Evolutionary conservation across 2,329 filamentous ascomycete species (phyloP), one percentile per base, ranked within the genome.

Genomic region (Fusarium denticulatum): DNA sequence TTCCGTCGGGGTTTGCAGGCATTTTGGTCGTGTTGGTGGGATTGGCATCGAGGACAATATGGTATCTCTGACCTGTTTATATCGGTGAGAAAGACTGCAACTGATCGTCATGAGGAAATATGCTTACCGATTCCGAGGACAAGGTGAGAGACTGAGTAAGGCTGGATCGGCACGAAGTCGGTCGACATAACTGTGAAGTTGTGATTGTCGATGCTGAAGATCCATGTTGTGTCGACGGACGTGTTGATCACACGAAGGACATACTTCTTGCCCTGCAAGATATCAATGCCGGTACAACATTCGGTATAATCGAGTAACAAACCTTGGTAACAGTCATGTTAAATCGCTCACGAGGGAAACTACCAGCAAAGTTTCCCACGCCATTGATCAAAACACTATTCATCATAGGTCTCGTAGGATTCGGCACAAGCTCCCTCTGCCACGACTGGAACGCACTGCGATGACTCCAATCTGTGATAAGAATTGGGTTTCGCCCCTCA

Each of bases 371-470:
- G 8, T 66, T 66, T 0, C 60, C 63, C 39, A 66, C 61, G 5
- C 64, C 61, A 28, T 66, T 66, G 14, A 66, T 66, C 9, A 66
- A n/a, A 18, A 66, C 64, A 5, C 64, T 49, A 14, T 66, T 66
- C 64, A 66, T 66, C 64, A 66, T 43, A 3, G 64, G 64, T 20
- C 64, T 58, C 3, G 36, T 49, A 2, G 64, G 64, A 16, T 66
- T 49, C 3, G 64, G 64, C 6, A 66, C 64, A 13, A 66, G 13
- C 15, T 66, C 61, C 7, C 61, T 30, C 32, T 66, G 64, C 64
- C 64, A 66, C 2, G 49, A 58, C 4, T 66, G 64, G 7, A 66
- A 66, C 0, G 64, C 64, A 24, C 64, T 66, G 2, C 64, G 42
- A 37, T 66, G 64, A 3, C 64, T 66, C 64, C 64, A 66, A 45